phyloP scores from a whole-genome alignment of 1,284 basidiomycete species.

The Pseudozyma sp. region DNA sequence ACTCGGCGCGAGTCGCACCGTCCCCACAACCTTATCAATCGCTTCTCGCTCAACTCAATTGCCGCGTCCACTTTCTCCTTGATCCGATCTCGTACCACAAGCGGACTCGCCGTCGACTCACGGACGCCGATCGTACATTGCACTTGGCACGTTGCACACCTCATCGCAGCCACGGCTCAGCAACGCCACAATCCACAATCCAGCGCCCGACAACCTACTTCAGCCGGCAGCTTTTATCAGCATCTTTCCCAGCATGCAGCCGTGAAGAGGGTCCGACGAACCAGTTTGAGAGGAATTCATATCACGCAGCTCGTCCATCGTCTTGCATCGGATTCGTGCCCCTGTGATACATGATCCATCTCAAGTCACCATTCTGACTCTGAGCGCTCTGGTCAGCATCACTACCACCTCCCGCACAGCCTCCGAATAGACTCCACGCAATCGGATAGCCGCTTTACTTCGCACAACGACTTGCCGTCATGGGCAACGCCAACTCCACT shows the following conservation, averaged over 20 bases:
- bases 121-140: conserved; percentile 1
- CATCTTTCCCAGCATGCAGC: conserved; percentile 13
- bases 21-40: no score
- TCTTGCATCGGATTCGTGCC: no score
- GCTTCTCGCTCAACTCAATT: no score
- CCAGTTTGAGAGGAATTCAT: neutral
- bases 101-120: neutral
- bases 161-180: no score
- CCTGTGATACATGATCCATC: neutral
- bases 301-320: neutral
- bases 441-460: neutral
- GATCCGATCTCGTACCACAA: no score
- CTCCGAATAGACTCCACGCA: neutral
- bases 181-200: neutral
- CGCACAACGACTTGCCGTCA: neutral
- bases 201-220: neutral
- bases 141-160: no score
- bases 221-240: neutral
- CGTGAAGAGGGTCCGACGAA: conserved; percentile 1
- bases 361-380: neutral
- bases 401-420: no score
- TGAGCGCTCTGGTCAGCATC: no score
- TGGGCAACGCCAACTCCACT: conserved; percentile 47
- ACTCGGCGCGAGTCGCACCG: no score
- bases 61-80: no score